Evolutionary conservation across 1,284 basidiomycete genomes (phyloP).

Genomic region (Fomitopsis pinicola): DNA sequence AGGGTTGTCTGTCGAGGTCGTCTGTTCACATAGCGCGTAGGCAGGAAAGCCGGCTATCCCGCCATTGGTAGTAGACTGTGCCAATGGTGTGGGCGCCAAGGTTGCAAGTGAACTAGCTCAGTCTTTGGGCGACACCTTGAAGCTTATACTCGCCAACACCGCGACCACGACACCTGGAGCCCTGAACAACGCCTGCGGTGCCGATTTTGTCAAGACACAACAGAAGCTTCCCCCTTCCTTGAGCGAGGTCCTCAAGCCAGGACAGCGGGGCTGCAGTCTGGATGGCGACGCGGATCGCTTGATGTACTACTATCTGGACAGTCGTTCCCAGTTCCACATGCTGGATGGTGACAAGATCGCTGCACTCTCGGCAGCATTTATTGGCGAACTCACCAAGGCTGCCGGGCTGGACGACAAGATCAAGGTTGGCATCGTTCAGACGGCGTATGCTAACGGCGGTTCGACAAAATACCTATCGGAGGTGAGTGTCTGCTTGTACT

Average conservation of each 20-base stretch:
- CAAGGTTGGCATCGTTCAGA: conserved; percentile 94
- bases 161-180: conserved; percentile 63
- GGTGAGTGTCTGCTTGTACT: conserved; percentile 39
- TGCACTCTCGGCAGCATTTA: conserved; percentile 88
- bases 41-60: conserved; percentile 55
- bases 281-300: conserved; percentile 98
- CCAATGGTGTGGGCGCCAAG: conserved; percentile 92
- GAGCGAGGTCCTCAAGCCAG: conserved; percentile 51
- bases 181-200: conserved; percentile 88
- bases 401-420: conserved; percentile 73
- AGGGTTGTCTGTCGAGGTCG: conserved; percentile 2
- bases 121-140: conserved; percentile 52
- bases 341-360: conserved; percentile 99
- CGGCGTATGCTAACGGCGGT: conserved; percentile 97
- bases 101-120: conserved; percentile 58
- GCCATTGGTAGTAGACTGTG: conserved; percentile 88
- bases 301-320: conserved; percentile 91
- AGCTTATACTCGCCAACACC: conserved; percentile 66
- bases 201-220: conserved; percentile 95
- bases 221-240: conserved; percentile 82
- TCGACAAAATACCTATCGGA: conserved; percentile 90
- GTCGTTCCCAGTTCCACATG: conserved; percentile 79
- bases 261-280: conserved; percentile 86
- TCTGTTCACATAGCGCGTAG: conserved; percentile 30
- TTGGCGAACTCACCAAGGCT: conserved; percentile 85